Evolutionary conservation across 257 asterid genomes (phyloP).

Genomic region (Fraxinus excelsior): DNA sequence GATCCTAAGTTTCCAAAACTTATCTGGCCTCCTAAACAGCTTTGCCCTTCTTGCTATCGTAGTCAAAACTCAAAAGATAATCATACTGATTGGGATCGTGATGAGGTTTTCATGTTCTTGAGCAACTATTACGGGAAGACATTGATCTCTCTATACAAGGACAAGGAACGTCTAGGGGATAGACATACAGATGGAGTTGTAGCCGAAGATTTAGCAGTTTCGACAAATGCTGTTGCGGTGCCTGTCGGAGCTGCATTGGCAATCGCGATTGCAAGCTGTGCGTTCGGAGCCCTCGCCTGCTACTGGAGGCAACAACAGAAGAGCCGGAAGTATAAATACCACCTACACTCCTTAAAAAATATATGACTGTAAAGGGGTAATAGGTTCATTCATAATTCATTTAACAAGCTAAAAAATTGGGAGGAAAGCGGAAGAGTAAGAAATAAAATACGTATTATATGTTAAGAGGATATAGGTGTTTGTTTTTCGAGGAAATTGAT

Average conservation of each 20-base stretch:
- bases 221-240: conserved; percentile 68
- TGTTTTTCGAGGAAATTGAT: conserved; percentile 44
- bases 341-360: conserved; percentile 70
- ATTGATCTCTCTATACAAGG: conserved; percentile 51
- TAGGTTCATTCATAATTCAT: conserved; percentile 7
- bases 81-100: conserved; percentile 53
- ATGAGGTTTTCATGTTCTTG: conserved; percentile 67
- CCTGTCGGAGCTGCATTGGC: conserved; percentile 97
- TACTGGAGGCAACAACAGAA: conserved; percentile 97
- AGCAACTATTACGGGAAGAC: conserved; percentile 62
- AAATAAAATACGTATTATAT: neutral
- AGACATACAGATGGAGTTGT: conserved; percentile 21
- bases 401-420: conserved; percentile 8
- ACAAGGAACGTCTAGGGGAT: conserved; percentile 48
- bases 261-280: conserved; percentile 95
- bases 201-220: conserved; percentile 52
- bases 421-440: conserved; percentile 7
- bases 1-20: conserved; percentile 85
- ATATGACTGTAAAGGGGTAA: conserved; percentile 46
- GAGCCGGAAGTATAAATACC: conserved; percentile 87
- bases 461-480: conserved; percentile 22
- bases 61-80: conserved; percentile 26
- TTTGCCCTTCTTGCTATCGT: conserved; percentile 76
- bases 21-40: conserved; percentile 79
- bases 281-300: conserved; percentile 89